Percentiles rank a stretch among this genome's conserved stretches.
Conservation (phyloP, 108 stramenopile species). For the Conticribra weissflogii region DNA sequence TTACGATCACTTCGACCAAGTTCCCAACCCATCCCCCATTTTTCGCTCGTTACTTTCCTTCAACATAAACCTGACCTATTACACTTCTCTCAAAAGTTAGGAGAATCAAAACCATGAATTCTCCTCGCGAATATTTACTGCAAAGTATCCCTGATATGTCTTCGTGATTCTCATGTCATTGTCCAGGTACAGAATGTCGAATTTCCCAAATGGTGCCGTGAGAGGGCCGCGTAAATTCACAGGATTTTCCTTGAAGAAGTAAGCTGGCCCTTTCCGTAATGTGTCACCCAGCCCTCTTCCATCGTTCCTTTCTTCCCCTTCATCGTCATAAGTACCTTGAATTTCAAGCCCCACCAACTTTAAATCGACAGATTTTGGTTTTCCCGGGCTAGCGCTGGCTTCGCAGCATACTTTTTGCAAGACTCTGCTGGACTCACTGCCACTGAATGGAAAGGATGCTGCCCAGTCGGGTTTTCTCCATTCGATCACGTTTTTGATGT, state of each 20-base stretch:
- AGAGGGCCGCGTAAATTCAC: slow-evolving; percentile 65
- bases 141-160: slow-evolving; percentile 69
- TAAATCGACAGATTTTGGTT: slow-evolving; percentile 61
- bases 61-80: too few species aligned
- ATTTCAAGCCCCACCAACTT: slow-evolving; percentile 72
- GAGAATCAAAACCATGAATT: slow-evolving; percentile 52
- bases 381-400: slow-evolving; percentile 49
- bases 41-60: too few species aligned
- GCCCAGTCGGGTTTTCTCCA: slow-evolving; percentile 77
- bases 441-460: slow-evolving; percentile 50
- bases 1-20: too few species aligned
- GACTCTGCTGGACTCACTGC: slow-evolving; percentile 58
- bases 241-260: slow-evolving; percentile 53
- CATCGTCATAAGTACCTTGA: slow-evolving; percentile 14
- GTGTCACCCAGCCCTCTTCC: slow-evolving; percentile 1
- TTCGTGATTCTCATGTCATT: slow-evolving; percentile 62
- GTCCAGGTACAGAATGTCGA: slow-evolving; percentile 77
- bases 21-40: too few species aligned
- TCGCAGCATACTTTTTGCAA: slow-evolving; percentile 77
- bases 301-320: slow-evolving; percentile 10
- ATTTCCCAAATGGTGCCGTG: slow-evolving; percentile 75
- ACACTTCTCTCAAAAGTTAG: too few species aligned
- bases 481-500: slow-evolving; percentile 84
- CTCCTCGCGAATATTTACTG: slow-evolving; percentile 60
- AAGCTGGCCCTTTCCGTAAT: slow-evolving; percentile 41